Conservation (phyloP, 164 flowering plant species). For the Vitis amurensis region DNA sequence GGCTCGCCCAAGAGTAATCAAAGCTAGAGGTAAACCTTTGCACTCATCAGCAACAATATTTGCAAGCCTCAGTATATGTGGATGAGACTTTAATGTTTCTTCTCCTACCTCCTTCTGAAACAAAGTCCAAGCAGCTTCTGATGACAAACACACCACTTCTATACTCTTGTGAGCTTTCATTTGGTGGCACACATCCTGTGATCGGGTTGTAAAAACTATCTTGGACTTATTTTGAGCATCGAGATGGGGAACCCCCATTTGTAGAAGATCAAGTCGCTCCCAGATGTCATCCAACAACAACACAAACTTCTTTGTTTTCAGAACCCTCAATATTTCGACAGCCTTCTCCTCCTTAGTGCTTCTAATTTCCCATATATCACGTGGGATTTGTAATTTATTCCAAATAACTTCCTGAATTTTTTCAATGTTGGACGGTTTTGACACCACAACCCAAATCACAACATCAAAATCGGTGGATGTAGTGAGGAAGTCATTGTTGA, state of each 20-base stretch:
- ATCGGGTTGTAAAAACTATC: constrained; percentile 9
- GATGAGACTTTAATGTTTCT: constrained; percentile 8
- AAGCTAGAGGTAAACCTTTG: constrained; percentile 19
- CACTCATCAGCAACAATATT: constrained; percentile 8
- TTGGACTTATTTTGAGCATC: not conserved
- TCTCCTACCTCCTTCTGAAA: constrained; percentile 16
- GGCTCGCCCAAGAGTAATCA: constrained; percentile 9
- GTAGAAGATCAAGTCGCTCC: not conserved
- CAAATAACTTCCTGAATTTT: not conserved
- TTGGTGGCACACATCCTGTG: constrained; percentile 7
- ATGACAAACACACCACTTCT: constrained; percentile 4
- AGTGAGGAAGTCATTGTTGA: not conserved
- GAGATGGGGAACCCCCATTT: constrained; percentile 5
- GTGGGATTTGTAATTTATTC: not conserved
- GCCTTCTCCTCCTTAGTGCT: not conserved
- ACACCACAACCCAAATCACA: not conserved
- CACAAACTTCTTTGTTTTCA: not conserved
- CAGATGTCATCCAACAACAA: constrained; percentile 17
- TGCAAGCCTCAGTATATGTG: constrained; percentile 5
- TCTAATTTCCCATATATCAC: not conserved
- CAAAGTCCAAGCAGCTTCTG: constrained; percentile 15
- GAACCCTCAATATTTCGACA: not conserved
- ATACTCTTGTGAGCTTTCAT: constrained; percentile 17
- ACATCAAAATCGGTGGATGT: not conserved
- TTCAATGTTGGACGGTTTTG: not conserved